Evolutionary conservation across 768 basidiomycete genomes (phyloP).

Genomic region (Peribolospora baueri): DNA sequence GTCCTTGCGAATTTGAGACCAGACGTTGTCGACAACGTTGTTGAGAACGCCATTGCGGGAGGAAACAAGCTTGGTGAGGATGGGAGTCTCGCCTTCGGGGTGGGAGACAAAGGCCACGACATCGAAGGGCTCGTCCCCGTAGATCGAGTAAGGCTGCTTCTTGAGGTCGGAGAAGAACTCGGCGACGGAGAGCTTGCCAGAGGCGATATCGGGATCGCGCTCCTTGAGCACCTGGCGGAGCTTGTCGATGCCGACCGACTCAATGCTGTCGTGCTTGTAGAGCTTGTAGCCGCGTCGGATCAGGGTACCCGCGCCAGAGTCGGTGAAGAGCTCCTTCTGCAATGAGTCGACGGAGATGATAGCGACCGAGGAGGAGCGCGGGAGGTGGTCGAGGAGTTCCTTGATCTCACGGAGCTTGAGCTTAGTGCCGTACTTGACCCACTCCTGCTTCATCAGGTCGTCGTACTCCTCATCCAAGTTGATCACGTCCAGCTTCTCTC

Average conservation of each 20-base stretch:
- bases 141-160: constrained; percentile 67
- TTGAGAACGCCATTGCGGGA: constrained; percentile 75
- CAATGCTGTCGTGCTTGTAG: constrained; percentile 61
- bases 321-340: constrained; percentile 96
- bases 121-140: constrained; percentile 95
- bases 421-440: constrained; percentile 98
- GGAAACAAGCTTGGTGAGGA: constrained; percentile 76
- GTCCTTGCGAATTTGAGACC: constrained; percentile 85
- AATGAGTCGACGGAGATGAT: constrained; percentile 80
- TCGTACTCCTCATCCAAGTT: constrained; percentile 99
- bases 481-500: constrained; percentile 85
- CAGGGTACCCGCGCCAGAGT: constrained; percentile 89
- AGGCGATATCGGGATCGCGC: constrained; percentile 72
- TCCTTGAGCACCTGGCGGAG: constrained; percentile 87
- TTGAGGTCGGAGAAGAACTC: constrained; percentile 62
- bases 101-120: constrained; percentile 82
- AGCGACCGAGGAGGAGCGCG: constrained; percentile 90
- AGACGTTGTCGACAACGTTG: constrained; percentile 89
- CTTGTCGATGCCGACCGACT: constrained; percentile 69
- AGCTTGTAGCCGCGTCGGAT: constrained; percentile 96
- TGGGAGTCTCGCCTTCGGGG: constrained; percentile 63
- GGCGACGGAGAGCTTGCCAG: constrained; percentile 61
- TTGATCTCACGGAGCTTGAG: constrained; percentile 98
- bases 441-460: constrained; percentile 83
- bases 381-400: constrained; percentile 90